Base-by-base conservation (phyloP, 1,139 yeast species). In the Kluyveromyces sp. region DNA sequence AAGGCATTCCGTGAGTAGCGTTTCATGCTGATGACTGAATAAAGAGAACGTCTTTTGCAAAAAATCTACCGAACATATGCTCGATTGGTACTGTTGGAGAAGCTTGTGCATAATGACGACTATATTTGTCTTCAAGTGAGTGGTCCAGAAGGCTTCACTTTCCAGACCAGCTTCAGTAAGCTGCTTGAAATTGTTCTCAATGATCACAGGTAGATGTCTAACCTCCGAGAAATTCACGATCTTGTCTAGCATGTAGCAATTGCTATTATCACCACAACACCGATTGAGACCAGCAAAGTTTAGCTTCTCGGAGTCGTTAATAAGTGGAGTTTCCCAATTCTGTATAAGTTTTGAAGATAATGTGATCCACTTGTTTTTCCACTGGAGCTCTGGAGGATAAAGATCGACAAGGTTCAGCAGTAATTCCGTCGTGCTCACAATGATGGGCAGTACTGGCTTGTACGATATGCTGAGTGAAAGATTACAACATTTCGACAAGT, bases 401-500 rank as follows among this genome's bases (percentile, higher is more conserved):
- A 52, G 13, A 46, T 50, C 3, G 4, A 62, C 50, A 13, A 60
- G 15, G 16, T 51, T 45, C 26, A 55, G 53, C 20, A 60, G 39
- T 6, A 59, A 50, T 33, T 51, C 62, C 3, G 57, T 48, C 16
- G 53, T 49, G 42, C 52, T 57, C 31, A 54, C 56, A 3, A 59
- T 47, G 1, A 57, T 53, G 32, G 55, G 57, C 19, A 55, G 42
- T 6, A 57, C 45, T 6, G 64, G 62, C 40, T 54, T 55, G 40
- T 53, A 58, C 1, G 66, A 63, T 7, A 56, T 56, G 3, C 61
- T 47, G n/a, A 61, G 41, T 15, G 63, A 47, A 4, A 55, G 40
- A 32, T 54, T 55, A 43, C 53, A 60, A 4, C 59, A 39, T 4
- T 48, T 40, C 39, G 56, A 57, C 18, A 61, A 30, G 7, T 55